phyloP scores from a whole-genome alignment of 1,139 yeast species.

The Scheffersomyces quercinus region DNA sequence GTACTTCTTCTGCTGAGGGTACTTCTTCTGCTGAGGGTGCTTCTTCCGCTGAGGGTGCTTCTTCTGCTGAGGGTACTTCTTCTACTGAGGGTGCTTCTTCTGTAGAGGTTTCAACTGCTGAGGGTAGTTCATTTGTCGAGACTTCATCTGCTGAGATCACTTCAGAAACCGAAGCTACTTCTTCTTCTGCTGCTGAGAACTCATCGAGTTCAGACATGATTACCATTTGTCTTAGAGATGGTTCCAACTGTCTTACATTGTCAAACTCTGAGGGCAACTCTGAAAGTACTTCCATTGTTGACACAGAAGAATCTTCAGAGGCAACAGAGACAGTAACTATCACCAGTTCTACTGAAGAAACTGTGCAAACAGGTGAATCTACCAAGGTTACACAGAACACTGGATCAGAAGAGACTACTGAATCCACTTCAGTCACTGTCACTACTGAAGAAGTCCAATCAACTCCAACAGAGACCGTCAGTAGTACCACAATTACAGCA shows the following conservation, averaged over 20 bases:
- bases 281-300: conserved; percentile 5
- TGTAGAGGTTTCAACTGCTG: conserved; percentile 2
- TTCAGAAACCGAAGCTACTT: too few relatives aligned
- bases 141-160: conserved; percentile 12
- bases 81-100: conserved; percentile 9
- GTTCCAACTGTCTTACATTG: conserved; percentile 9
- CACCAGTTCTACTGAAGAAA: conserved; percentile 15
- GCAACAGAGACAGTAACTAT: conserved; percentile 20
- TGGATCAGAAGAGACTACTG: neutral
- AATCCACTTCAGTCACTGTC: neutral
- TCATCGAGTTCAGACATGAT: neutral
- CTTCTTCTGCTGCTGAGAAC: neutral
- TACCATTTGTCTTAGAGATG: neutral
- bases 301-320: conserved; percentile 11
- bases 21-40: conserved; percentile 1
- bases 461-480: too few relatives aligned
- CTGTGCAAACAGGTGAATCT: conserved; percentile 10
- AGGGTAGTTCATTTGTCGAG: conserved; percentile 9
- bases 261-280: conserved; percentile 14
- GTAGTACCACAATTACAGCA: too few relatives aligned
- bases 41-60: conserved; percentile 13
- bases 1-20: conserved; percentile 11
- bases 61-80: conserved; percentile 8
- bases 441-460: neutral
- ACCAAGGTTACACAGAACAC: neutral